Conservation (phyloP, 768 basidiomycete genomes). For the Clitopilus passeckerianus region DNA sequence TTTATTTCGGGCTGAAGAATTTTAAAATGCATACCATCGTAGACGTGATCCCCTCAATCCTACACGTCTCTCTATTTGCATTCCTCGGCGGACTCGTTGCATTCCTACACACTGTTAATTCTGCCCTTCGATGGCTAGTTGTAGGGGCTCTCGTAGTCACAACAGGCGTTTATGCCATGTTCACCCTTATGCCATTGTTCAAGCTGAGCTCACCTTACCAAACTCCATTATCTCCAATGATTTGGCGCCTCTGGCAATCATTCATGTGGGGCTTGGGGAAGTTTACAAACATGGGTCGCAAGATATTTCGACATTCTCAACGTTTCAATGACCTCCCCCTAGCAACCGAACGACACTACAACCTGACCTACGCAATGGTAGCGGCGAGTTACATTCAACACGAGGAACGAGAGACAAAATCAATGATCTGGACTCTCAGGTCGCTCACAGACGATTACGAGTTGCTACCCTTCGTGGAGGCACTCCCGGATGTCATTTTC, state of each 20-base stretch:
- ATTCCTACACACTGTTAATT: background rate
- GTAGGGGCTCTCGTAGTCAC: background rate
- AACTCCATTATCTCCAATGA: constrained; percentile 26
- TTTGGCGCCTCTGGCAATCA: constrained; percentile 20
- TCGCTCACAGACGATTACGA: constrained; percentile 24
- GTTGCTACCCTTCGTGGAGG: constrained; percentile 28
- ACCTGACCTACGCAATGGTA: background rate
- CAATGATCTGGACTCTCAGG: constrained; percentile 29
- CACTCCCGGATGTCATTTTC: constrained; percentile 2
- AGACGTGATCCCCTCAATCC: background rate
- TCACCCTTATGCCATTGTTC: constrained; percentile 27
- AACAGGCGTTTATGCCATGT: constrained; percentile 19
- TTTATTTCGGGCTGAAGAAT: background rate
- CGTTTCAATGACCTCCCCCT: background rate
- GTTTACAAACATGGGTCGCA: constrained; percentile 13
- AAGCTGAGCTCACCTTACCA: constrained; percentile 28
- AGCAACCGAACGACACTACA: background rate
- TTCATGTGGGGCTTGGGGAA: constrained; percentile 14
- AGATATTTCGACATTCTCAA: too few species aligned
- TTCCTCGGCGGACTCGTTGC: background rate
- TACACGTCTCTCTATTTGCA: background rate
- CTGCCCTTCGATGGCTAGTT: background rate
- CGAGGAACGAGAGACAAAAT: constrained; percentile 28
- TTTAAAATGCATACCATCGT: background rate
- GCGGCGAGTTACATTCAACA: background rate